phyloP scores from a whole-genome alignment of 1,284 basidiomycete species.

The Acaromyces ingoldii region DNA sequence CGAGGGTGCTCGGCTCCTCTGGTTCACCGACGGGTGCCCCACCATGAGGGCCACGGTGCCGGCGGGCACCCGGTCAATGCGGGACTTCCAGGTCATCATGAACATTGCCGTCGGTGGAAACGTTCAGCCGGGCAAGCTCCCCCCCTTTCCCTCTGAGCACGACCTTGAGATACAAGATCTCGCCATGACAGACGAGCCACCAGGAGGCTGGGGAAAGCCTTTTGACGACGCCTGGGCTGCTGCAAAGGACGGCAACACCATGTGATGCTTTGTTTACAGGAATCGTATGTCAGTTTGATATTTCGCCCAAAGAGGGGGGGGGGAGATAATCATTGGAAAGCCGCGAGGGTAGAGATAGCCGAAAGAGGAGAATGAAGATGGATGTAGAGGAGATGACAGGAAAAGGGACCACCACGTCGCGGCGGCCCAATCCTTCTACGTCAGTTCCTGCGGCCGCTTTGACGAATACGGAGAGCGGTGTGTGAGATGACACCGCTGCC shows the following conservation, averaged over 20 bases:
- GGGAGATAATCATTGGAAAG: too few species aligned
- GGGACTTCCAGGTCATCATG: constrained; percentile 1
- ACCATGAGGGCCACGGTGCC: constrained; percentile 4
- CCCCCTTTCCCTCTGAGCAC: not conserved
- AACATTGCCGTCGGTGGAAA: constrained; percentile 3
- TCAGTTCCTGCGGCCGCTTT: too few species aligned
- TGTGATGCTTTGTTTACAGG: too few species aligned
- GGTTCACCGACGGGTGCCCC: not conserved
- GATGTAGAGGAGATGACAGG: too few species aligned
- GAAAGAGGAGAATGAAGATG: too few species aligned
- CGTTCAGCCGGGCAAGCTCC: not conserved
- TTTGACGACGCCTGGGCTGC: not conserved
- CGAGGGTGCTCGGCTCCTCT: not conserved
- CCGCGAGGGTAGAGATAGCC: too few species aligned
- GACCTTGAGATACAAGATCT: not conserved
- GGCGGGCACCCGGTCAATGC: not conserved
- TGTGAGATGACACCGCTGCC: too few species aligned
- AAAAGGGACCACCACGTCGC: too few species aligned
- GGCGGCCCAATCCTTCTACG: too few species aligned
- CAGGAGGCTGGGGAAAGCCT: not conserved
- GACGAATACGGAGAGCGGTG: too few species aligned
- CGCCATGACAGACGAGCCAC: not conserved
- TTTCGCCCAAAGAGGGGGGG: too few species aligned
- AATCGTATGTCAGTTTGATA: too few species aligned
- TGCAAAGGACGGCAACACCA: not conserved